Base-by-base conservation (phyloP, 1,284 basidiomycete species). In the Ustilago xerochloae region DNA sequence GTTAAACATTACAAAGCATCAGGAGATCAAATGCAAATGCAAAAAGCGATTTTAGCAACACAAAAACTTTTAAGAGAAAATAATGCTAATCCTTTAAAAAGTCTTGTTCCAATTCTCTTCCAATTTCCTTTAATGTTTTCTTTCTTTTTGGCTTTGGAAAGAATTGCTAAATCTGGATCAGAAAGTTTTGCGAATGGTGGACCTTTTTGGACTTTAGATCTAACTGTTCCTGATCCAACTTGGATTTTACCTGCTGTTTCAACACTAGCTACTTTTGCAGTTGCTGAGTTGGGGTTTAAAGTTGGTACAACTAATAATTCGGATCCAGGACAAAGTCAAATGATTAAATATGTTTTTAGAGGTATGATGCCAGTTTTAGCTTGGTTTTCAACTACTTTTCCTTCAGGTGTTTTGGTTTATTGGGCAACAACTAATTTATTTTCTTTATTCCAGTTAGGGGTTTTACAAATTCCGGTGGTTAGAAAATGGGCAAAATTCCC, bases 101-200 rank as follows among this genome's bases (percentile, higher is more conserved):
- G 90, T 67, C 78, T 92, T 24, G 76, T 89, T 12, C 90, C 91
- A 7, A 82, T 93, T 56, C 78, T 90, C 3, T 54, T 80, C 35
- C 93, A 97, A 83, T 85, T 94, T 41, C 90, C 93, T 0, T 87
- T 94, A 48, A 92, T 93, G 70, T 86, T 97, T 49, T 90, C 91
- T 28, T 87, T 94, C 86, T 99, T 97, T 88, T 91, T 94, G 74
- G 93, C 90, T 15, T 84, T 97, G 48, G 89, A 90, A 82, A 86
- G 86, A 36, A 88, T 98, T 86, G 91, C 91, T 62, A 86, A 87
- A 49, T 84, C 90, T 24, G 92, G 92, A 0, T 82, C 96, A 29
- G 87, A 88, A 45, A 91, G 92, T 83, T 85, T 98, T 76, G 88
- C 89, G 75, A 86, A 89, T 68, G 94, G 93, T 63, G 94, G 95